A percentile compares a stretch with the other conserved stretches of the same genome.
These are phyloP conservation scores for Penicillium canariense DNA, from an alignment of 495 filamentous ascomycete genomes.

Conservation along the genomic window DNA sequence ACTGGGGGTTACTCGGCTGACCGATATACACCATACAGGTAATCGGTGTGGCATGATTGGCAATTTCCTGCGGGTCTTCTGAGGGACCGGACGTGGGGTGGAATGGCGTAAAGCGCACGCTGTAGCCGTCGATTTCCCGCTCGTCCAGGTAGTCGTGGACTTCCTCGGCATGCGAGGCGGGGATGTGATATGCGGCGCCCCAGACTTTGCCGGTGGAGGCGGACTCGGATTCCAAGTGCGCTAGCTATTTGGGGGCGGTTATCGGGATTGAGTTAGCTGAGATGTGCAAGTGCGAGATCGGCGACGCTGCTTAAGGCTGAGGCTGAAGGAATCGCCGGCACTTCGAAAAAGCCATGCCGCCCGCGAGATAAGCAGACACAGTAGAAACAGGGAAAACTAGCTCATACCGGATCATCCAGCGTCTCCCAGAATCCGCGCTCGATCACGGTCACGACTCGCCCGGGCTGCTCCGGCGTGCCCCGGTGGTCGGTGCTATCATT, in stretches of 20 bases:
- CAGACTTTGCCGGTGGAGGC: constrained; percentile 65
- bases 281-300: not conserved
- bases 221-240: constrained; percentile 33
- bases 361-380: not conserved
- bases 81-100: constrained; percentile 47
- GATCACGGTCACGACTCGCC: constrained; percentile 92
- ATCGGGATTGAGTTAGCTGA: not conserved
- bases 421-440: constrained; percentile 75
- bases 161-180: constrained; percentile 65
- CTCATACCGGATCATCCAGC: constrained; percentile 58
- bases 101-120: constrained; percentile 83
- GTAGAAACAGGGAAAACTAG: not conserved
- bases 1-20: constrained; percentile 90
- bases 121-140: constrained; percentile 95
- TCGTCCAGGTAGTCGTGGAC: constrained; percentile 92
- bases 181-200: constrained; percentile 93
- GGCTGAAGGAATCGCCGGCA: not conserved
- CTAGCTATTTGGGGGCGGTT: constrained; percentile 23
- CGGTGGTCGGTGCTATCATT: constrained; percentile 77
- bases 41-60: constrained; percentile 31
- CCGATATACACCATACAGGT: constrained; percentile 88
- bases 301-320: not conserved
- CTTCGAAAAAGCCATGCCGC: not conserved
- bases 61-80: not conserved
- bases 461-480: constrained; percentile 81